These are phyloP conservation scores for Oryza nivara DNA, from an alignment of 176 grass and related monocot genomes.

Conservation along the genomic window DNA sequence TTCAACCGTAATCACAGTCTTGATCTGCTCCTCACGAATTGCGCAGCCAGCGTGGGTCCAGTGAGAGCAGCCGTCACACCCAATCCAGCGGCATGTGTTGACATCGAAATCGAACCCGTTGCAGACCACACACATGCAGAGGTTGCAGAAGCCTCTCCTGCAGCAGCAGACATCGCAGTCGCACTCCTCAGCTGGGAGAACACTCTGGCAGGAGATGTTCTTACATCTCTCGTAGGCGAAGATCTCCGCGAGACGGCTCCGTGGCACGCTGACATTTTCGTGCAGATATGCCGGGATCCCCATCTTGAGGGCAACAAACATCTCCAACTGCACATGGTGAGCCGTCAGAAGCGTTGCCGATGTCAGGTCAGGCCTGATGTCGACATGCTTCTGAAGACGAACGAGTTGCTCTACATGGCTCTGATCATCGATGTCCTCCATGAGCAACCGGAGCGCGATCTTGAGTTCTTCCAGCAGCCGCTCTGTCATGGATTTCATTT, in stretches of 20 bases:
- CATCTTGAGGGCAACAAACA: conserved; percentile 81
- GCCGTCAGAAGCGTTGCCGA: conserved; percentile 49
- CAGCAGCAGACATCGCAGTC: conserved; percentile 59
- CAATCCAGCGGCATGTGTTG: conserved; percentile 93
- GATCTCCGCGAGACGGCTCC: conserved; percentile 58
- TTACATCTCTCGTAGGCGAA: conserved; percentile 83
- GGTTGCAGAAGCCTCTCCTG: conserved; percentile 81
- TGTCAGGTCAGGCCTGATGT: conserved; percentile 66
- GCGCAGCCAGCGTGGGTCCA: conserved; percentile 95
- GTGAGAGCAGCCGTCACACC: conserved; percentile 82
- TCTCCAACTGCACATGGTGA: conserved; percentile 75
- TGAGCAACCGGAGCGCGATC: conserved; percentile 60
- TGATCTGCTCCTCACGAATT: conserved; percentile 58
- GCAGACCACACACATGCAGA: conserved; percentile 95
- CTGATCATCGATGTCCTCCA: conserved; percentile 58
- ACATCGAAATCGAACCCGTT: conserved; percentile 87
- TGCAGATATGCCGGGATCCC: conserved; percentile 85
- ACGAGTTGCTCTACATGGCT: conserved; percentile 65
- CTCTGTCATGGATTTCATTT: conserved; percentile 73
- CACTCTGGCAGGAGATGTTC: conserved; percentile 79
- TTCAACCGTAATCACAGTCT: conserved; percentile 52
- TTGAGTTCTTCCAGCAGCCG: conserved; percentile 67
- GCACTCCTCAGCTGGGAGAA: conserved; percentile 69
- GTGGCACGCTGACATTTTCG: conserved; percentile 62
- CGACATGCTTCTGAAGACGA: conserved; percentile 74